Evolutionary conservation across 2,329 filamentous ascomycete species (phyloP).

Genomic region (Botrytis hyacinthi): DNA sequence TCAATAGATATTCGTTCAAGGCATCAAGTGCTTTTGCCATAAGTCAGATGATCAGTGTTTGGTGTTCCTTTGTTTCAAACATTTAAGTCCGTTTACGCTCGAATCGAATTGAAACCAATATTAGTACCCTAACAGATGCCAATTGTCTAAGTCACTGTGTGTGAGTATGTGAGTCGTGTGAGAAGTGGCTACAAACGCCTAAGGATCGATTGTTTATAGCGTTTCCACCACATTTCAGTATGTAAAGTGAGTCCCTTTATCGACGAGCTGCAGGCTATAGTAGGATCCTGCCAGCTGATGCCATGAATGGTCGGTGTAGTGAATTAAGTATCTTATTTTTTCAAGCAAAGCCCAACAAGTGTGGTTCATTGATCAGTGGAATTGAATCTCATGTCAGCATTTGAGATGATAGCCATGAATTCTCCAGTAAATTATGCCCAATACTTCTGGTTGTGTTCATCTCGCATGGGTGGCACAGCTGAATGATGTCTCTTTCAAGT

Average conservation of each 20-base stretch:
- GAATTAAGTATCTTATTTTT: no score
- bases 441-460: rapidly evolving
- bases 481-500: neutral
- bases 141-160: neutral
- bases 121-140: neutral
- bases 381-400: neutral
- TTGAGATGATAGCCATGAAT: neutral
- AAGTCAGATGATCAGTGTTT: neutral
- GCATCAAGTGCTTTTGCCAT: neutral
- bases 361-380: neutral
- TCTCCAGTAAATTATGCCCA: neutral
- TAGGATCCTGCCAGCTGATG: no score
- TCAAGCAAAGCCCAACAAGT: neutral
- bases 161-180: no score
- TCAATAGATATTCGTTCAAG: neutral
- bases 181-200: neutral
- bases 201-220: neutral
- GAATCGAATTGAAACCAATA: neutral
- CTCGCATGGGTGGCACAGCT: neutral
- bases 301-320: no score
- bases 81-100: neutral
- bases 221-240: neutral
- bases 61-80: neutral
- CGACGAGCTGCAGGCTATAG: neutral
- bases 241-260: neutral